These are phyloP conservation scores for Ottelia alismoides DNA, from an alignment of 106 monocot genomes.

Conservation along the genomic window DNA sequence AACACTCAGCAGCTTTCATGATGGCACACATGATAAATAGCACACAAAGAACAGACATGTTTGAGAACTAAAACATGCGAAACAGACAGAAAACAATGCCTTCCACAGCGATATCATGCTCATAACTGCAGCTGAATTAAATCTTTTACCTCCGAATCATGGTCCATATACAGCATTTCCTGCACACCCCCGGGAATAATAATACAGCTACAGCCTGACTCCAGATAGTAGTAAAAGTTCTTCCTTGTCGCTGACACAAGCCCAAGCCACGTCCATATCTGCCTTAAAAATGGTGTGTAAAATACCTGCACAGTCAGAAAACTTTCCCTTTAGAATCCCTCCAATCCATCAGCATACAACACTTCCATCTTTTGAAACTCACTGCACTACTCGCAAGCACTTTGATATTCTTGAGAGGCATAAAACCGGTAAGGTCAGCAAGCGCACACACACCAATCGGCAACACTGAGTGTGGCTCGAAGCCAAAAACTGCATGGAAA, in stretches of 20 bases:
- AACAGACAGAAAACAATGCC: too few species aligned
- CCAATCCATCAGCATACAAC: too few species aligned
- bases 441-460: constrained; percentile 60
- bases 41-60: too few species aligned
- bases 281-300: constrained; percentile 81
- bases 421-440: constrained; percentile 57
- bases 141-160: constrained; percentile 82
- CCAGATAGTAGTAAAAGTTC: constrained; percentile 50
- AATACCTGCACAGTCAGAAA: constrained; percentile 38
- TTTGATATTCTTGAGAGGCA: constrained; percentile 78
- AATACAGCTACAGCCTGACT: constrained; percentile 67
- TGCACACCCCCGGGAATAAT: constrained; percentile 78
- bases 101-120: too few species aligned
- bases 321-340: not conserved
- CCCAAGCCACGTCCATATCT: constrained; percentile 91
- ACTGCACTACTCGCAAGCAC: constrained; percentile 96
- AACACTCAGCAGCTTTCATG: too few species aligned
- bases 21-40: too few species aligned
- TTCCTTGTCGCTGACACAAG: constrained; percentile 61
- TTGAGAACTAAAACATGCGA: too few species aligned
- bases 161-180: constrained; percentile 77
- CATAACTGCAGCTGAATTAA: too few species aligned
- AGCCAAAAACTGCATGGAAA: constrained; percentile 78
- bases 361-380: too few species aligned
- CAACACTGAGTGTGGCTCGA: constrained; percentile 87